Evolutionary conservation across 345 rosid species (phyloP).

Genomic region (Pugionium dolabratum): DNA sequence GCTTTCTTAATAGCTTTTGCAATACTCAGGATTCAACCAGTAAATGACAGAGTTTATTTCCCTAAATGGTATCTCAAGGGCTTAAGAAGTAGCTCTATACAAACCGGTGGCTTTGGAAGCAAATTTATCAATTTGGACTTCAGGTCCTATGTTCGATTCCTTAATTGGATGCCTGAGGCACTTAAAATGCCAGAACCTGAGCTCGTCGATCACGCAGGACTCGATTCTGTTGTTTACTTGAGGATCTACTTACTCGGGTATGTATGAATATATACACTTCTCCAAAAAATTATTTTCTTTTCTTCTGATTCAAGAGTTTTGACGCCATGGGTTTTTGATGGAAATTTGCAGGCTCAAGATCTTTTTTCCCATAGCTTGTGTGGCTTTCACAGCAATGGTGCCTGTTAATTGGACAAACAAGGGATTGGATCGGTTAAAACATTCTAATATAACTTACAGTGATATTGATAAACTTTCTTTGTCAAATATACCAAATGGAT

Average conservation of each 20-base stretch:
- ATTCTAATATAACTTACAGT: conserved; percentile 50
- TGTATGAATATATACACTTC: conserved; percentile 5
- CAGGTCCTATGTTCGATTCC: conserved; percentile 64
- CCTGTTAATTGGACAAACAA: conserved; percentile 90
- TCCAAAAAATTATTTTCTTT: not conserved
- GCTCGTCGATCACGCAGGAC: conserved; percentile 84
- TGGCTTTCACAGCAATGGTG: conserved; percentile 70
- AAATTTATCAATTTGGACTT: conserved; percentile 77
- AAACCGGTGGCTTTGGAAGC: conserved; percentile 60
- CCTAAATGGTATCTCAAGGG: conserved; percentile 95
- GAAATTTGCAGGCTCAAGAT: conserved; percentile 72
- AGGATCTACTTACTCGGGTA: conserved; percentile 91
- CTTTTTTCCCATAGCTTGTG: conserved; percentile 70
- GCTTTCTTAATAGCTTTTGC: conserved; percentile 83
- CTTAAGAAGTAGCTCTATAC: conserved; percentile 64
- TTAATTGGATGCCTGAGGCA: conserved; percentile 94
- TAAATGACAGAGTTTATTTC: conserved; percentile 89
- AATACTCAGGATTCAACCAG: conserved; percentile 79
- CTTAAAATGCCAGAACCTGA: conserved; percentile 93
- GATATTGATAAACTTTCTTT: conserved; percentile 82
- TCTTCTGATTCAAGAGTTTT: not conserved
- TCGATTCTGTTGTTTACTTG: conserved; percentile 87
- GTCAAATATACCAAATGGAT: conserved; percentile 81
- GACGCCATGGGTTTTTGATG: conserved; percentile 3
- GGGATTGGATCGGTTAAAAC: conserved; percentile 47